Evolutionary conservation across 2,329 filamentous ascomycete species (phyloP), one percentile per base, ranked within the genome.

Genomic region (Fusarium acutatum): DNA sequence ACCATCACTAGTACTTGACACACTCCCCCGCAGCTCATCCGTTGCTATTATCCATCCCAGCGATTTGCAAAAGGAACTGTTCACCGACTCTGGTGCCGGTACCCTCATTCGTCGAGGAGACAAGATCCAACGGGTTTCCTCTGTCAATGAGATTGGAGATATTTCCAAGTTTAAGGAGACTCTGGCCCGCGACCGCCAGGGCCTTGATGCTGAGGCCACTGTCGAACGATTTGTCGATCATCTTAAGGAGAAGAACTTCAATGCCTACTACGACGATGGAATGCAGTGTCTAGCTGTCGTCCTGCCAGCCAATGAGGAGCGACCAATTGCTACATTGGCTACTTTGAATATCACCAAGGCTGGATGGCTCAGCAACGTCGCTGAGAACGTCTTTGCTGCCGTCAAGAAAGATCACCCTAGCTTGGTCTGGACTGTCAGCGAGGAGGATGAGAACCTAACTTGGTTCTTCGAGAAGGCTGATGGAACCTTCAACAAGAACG

Each of bases 381-480:
- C 95, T 35, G 96, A 98, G 82, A 98, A 98, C 79, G 93, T 98
- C 65, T 97, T 98, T 82, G 90, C 93, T 73, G 93, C 93, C 71
- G 93, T 98, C 82, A 97, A 96, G 88, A 97, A 97, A 83, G 96
- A 98, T 80, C 93, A 95, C 82, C 91, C 95, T 62, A 94, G 93
- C 84, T 88, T 98, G 74, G 93, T 94, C 73, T 99, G 95, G 96
- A 97, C 95, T n/a, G 96, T 98, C 69, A 96, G 94, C 85, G 93
- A 95, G 79, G 93, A 97, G 76, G 95, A 98, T 78, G 96, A 98
- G 88, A 98, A 98, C 82, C 87, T 98, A 78, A 95, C 94, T 17
- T 98, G 96, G 96, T 98, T 98, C 87, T 97, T 97, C 76, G 95
- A 97, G 83, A 97, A 97, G 88, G 93, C 96, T 15, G 95, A 98